Base-by-base conservation (phyloP, 352 stramenopile genomes). In the Blastocystis sp. region DNA sequence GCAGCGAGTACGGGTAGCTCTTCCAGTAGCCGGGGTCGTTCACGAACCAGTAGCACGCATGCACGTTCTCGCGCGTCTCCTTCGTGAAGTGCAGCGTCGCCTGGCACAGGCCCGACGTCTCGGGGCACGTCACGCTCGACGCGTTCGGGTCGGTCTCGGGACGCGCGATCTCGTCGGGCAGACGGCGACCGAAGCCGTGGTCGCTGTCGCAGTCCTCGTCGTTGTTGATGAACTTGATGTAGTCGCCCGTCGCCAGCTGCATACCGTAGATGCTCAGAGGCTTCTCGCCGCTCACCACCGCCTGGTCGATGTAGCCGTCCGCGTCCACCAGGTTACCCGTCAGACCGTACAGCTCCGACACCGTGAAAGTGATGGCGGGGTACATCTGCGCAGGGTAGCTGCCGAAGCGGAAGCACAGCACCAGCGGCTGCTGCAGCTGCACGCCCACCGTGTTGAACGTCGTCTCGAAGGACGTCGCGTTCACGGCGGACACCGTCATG, bases 181-280 rank as follows among this genome's bases (percentile, higher is more conserved):
- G 37, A 3, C 74, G 74, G 31, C 74, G 74, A 31, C 74, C 74
- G 74, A 85, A 85, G 33, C 74, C 74, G 2, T 50, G 16, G 60
- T 85, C n/a, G n/a, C 13, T n/a, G 31, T 85, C 74, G 61, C 74
- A 85, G 41, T 85, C 74, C 74, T 85, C 74, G 61, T 69, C 51
- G 39, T 51, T 21, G 55, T 41, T 41, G 31, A 85, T 85, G 51
- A 85, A 85, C 74, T 85, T 85, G 74, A 85, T 85, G 74, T 85
- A 85, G 74, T 85, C 74, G 13, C 74, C 74, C 9, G 74, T 70
- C 33, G 12, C 29, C 33, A 85, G 51, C 74, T 85, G 74, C 74
- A 85, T 85, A 45, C 74, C 74, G 61, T 85, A 85, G 2, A 85
- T 2, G 1, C 33, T 39, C 74, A 85, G 74, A 31, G 74, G 74